Evolutionary conservation across 768 basidiomycete genomes (phyloP), one percentile per base, ranked within the genome.

Genomic region (Leucocoprinus sp.): DNA sequence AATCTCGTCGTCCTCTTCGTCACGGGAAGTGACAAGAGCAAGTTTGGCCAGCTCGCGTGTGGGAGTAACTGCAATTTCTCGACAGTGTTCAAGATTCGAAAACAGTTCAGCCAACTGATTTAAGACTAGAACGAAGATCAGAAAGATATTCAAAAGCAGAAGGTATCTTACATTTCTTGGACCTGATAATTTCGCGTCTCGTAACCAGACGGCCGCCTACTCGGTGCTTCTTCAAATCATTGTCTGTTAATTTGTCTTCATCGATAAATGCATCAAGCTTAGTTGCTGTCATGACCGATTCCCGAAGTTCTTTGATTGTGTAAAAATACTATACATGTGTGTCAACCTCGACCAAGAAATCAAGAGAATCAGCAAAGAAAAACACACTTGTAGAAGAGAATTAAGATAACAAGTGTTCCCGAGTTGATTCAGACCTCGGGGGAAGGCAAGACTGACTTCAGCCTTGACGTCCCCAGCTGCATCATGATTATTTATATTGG

Each of bases 281-380:
- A 19, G 72, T 72, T 67, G 82, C 70, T 15, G 73, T 76, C 23
- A 65, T 66, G 7, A 95, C 79, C 5, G 85, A 81, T 15, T 83
- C 80, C 24, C 93, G 76, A 21, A 96, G 75, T 27, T 93, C 88
- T 57, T 78, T 85, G 62, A 96, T 91, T n/a, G 92, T 95, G 60
- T 92, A 95, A 60, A 96, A 93, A 60, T 95, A 96, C 84, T 95
- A 58, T n/a, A n/a, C n/a, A n/a, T n/a, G n/a, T n/a, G n/a, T n/a
- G n/a, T n/a, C n/a, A n/a, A n/a, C n/a, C n/a, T n/a, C n/a, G n/a
- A n/a, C n/a, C n/a, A n/a, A n/a, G n/a, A n/a, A n/a, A 38, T 19
- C 26, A 17, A 15, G 22, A 34, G 11, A 34, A 22, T 18, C 34
- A 8, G 17, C 8, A 11, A 15, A n/a, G n/a, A 3, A 21, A 22